Evolutionary conservation across 2,329 filamentous ascomycete genomes (phyloP).

Genomic region (Karstenula rhodostoma): DNA sequence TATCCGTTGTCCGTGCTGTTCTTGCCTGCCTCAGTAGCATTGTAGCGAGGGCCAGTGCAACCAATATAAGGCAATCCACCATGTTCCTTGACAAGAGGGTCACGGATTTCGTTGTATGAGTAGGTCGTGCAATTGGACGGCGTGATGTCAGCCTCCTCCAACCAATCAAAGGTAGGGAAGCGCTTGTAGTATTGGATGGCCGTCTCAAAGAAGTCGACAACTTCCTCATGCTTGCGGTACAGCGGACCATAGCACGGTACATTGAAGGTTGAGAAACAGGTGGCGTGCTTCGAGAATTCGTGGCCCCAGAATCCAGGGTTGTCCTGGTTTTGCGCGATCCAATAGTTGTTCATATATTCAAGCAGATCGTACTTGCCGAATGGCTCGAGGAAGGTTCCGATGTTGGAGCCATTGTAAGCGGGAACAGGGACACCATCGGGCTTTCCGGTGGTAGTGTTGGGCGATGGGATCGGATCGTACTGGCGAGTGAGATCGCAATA

Average conservation of each 20-base stretch:
- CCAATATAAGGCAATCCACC: constrained; percentile 68
- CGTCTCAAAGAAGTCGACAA: constrained; percentile 71
- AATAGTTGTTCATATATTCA: constrained; percentile 71
- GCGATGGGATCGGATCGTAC: constrained; percentile 68
- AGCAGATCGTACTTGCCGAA: constrained; percentile 68
- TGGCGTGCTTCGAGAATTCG: constrained; percentile 73
- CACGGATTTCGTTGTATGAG: constrained; percentile 61
- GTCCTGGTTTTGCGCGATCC: constrained; percentile 65
- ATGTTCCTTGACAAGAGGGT: constrained; percentile 58
- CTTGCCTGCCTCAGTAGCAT: constrained; percentile 65
- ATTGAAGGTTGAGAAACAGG: constrained; percentile 73
- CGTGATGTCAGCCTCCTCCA: constrained; percentile 61
- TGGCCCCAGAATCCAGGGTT: constrained; percentile 71
- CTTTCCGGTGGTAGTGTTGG: constrained; percentile 69
- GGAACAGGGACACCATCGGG: constrained; percentile 62
- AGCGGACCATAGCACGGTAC: constrained; percentile 69
- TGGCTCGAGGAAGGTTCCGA: constrained; percentile 66
- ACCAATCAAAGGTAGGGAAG: constrained; percentile 69
- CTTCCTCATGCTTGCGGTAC: constrained; percentile 65
- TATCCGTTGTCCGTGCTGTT: constrained; percentile 64
- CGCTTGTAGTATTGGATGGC: constrained; percentile 64
- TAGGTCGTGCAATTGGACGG: constrained; percentile 68
- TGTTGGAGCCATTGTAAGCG: constrained; percentile 65
- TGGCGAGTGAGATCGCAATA: constrained; percentile 72
- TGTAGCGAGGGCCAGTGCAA: constrained; percentile 68